Conservation (phyloP, 805 yeast species). For the Nakazawaea wickerhamii region DNA sequence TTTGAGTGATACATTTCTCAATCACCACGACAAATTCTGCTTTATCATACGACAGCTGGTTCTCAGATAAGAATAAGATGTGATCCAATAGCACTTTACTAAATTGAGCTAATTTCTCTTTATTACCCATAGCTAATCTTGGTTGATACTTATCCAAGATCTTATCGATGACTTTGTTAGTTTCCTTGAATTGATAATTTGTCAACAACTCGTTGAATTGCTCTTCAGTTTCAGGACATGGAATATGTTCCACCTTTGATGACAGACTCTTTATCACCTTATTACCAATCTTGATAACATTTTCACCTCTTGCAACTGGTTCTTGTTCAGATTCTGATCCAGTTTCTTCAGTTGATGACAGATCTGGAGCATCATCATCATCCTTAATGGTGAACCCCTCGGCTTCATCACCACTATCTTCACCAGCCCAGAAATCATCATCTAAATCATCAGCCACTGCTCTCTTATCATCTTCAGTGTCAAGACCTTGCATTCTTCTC, state of each 20-base stretch:
- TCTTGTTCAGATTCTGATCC: slow-evolving; percentile 5
- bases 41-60: slow-evolving; percentile 20
- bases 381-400: slow-evolving; percentile 37
- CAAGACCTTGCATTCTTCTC: slow-evolving; percentile 68
- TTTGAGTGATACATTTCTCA: slow-evolving; percentile 33
- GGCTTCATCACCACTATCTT: slow-evolving; percentile 41
- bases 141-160: slow-evolving; percentile 67
- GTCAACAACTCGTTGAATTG: slow-evolving; percentile 34
- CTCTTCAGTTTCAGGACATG: slow-evolving; percentile 46
- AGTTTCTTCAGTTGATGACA: slow-evolving; percentile 4
- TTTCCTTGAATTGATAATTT: slow-evolving; percentile 33
- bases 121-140: slow-evolving; percentile 74
- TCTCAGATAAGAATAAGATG: slow-evolving; percentile 42
- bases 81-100: slow-evolving; percentile 62
- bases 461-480: slow-evolving; percentile 36
- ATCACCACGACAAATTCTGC: slow-evolving; percentile 27
- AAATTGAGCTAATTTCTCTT: slow-evolving; percentile 61
- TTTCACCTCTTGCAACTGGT: slow-evolving; percentile 9
- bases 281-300: slow-evolving; percentile 28
- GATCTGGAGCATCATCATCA: slow-evolving; percentile 18
- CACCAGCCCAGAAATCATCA: slow-evolving; percentile 63
- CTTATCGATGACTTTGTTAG: slow-evolving; percentile 43
- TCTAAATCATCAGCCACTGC: slow-evolving; percentile 62
- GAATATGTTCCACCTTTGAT: slow-evolving; percentile 16
- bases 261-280: slow-evolving; percentile 21